Base-by-base conservation (phyloP, 805 yeast species). In the Lipomyces lipofer region DNA sequence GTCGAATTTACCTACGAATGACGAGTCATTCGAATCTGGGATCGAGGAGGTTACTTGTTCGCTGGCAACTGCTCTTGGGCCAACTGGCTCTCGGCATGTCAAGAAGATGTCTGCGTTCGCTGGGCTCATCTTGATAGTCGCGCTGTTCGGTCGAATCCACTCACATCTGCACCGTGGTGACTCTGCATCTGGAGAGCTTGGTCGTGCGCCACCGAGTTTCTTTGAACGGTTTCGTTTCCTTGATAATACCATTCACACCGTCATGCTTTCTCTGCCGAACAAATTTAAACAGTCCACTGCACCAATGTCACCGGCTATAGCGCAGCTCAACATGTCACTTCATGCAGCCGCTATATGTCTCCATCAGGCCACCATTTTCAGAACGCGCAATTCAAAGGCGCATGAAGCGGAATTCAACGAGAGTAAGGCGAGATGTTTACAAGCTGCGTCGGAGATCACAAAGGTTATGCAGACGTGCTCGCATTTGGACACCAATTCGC, bases 1-100 rank as follows among this genome's bases (percentile, higher is more conserved):
- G 28, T 58, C 66, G 2, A 54, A 63, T 22, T 39, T 68, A 32
- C 71, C 71, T 0, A 22, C 63, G 28, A 61, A 62, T 39, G 71
- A 67, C 40, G 57, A 21, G 10, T 55, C 50, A 12, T 54, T 42
- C 21, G 51, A 50, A 5, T 5, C 39, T 15, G 54, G 59, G 12
- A 29, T 32, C n/a, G 42, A 44, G 10, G 54, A 49, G 35, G 35
- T 29, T 3, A 40, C 51, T 8, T 52, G 49, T 24, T 43, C 46
- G 17, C 19, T 47, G 8, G 25, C n/a, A 13, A 28, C 38, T 4
- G 53, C 52, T 22, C 39, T 45, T 30, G 47, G 15, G 15, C 51
- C 52, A 3, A 15, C 39, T 4, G 35, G 40, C 1, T 30, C 42
- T 43, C 43, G 39, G 24, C 30, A 17, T 19, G 19, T 44, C 22